phyloP scores from a whole-genome alignment of 441 rosid genomes.

The Dalechampia spathulata region DNA sequence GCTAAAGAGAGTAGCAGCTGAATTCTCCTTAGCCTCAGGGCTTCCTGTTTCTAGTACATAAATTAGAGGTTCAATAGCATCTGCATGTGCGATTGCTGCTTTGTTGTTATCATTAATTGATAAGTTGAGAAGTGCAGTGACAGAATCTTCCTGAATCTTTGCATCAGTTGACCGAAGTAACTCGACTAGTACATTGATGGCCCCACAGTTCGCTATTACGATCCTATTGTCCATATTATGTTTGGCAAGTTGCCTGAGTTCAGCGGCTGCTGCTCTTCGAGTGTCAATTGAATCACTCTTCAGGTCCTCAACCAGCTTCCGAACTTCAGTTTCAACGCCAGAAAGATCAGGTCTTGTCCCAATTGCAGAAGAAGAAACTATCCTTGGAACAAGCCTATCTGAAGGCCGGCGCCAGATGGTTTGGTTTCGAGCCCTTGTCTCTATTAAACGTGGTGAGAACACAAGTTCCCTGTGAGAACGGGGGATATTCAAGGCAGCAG shows the following conservation, averaged over 20 bases:
- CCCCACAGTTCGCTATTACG: conserved; percentile 66
- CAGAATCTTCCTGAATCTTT: conserved; percentile 64
- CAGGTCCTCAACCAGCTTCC: conserved; percentile 61
- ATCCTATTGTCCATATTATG: conserved; percentile 73
- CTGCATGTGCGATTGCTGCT: conserved; percentile 53
- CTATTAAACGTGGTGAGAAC: conserved; percentile 44
- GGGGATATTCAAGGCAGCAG: conserved; percentile 29
- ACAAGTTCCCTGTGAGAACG: conserved; percentile 46
- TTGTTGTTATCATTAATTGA: conserved; percentile 84
- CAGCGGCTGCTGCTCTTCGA: conserved; percentile 51
- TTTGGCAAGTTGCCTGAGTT: conserved; percentile 64
- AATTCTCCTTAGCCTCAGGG: conserved; percentile 72
- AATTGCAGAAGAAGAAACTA: conserved; percentile 48
- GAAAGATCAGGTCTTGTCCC: conserved; percentile 70
- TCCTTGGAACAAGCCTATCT: conserved; percentile 60
- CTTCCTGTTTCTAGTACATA: conserved; percentile 71
- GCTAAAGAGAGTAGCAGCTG: conserved; percentile 87
- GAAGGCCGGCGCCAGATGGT: conserved; percentile 63
- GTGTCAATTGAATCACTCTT: conserved; percentile 43
- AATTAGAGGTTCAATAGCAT: conserved; percentile 71
- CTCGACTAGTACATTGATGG: conserved; percentile 45
- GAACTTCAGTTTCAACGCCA: conserved; percentile 59
- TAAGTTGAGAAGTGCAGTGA: conserved; percentile 83
- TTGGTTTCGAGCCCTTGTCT: conserved; percentile 49
- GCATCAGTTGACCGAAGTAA: conserved; percentile 53